A percentile compares a stretch with the other conserved stretches of the same genome.
Conservation (phyloP, 768 basidiomycete genomes). For the Lactifluus rugatus region DNA sequence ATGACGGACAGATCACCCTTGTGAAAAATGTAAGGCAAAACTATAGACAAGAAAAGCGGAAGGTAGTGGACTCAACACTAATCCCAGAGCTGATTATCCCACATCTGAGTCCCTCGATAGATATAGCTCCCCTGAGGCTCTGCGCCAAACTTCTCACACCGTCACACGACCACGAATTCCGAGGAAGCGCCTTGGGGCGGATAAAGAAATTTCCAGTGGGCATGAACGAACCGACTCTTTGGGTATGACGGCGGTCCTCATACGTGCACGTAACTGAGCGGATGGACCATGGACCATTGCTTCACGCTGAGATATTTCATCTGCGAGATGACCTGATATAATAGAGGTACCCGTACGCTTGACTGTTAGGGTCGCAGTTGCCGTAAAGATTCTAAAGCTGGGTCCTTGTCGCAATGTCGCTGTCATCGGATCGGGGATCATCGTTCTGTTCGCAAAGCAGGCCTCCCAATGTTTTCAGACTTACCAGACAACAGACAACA, state of each 20-base stretch:
- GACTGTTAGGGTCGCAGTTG: not conserved
- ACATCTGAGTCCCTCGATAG: too few relatives aligned
- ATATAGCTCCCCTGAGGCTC: too few relatives aligned
- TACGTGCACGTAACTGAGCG: not conserved
- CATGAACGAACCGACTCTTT: not conserved
- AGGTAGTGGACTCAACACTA: too few relatives aligned
- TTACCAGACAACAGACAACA: not conserved
- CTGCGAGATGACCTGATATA: not conserved
- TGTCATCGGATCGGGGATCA: not conserved
- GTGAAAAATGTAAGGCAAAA: not conserved
- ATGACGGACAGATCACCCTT: not conserved
- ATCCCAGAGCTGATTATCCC: too few relatives aligned
- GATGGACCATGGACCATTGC: too few relatives aligned
- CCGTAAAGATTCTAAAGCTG: not conserved
- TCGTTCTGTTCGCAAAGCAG: not conserved
- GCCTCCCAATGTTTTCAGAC: too few relatives aligned
- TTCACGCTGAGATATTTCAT: too few relatives aligned
- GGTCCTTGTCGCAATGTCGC: not conserved
- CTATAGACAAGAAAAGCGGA: not conserved
- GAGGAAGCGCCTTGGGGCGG: not conserved
- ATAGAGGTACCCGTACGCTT: not conserved
- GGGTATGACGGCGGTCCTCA: not conserved
- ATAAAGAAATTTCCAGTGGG: not conserved
- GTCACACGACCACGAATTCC: conserved; percentile 1
- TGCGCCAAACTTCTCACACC: not conserved